These are phyloP conservation scores for Pichia sp. DNA, from an alignment of 1,139 yeast species.

Conservation along the genomic window DNA sequence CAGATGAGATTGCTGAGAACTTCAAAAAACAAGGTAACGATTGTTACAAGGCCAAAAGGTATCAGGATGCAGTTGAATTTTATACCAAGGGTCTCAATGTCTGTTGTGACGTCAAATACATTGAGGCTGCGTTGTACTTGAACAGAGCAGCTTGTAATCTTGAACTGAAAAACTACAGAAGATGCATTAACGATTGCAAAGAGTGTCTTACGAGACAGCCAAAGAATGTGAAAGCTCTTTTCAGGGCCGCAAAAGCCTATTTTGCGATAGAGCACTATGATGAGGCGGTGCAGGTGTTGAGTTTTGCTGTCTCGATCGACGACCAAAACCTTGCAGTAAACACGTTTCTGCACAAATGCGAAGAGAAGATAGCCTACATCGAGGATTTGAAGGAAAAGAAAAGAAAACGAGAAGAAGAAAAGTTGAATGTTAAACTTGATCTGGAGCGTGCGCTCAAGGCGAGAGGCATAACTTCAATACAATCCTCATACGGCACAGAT, in stretches of 20 bases:
- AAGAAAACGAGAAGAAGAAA: constrained; percentile 28
- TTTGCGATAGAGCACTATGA: constrained; percentile 60
- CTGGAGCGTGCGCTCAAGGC: constrained; percentile 51
- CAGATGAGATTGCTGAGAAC: constrained; percentile 83
- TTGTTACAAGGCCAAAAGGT: constrained; percentile 65
- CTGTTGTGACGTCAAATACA: constrained; percentile 49
- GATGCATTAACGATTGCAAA: constrained; percentile 83
- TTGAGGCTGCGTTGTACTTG: constrained; percentile 61
- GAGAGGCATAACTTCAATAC: constrained; percentile 49
- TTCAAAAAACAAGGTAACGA: constrained; percentile 94
- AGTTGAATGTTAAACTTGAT: constrained; percentile 36
- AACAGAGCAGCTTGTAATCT: constrained; percentile 92
- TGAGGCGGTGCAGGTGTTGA: constrained; percentile 65
- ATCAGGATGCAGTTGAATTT: constrained; percentile 67
- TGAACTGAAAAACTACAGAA: constrained; percentile 77
- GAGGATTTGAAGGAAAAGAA: constrained; percentile 27
- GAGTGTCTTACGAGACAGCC: constrained; percentile 64
- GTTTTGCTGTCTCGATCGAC: constrained; percentile 62
- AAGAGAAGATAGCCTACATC: constrained; percentile 34
- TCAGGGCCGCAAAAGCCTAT: constrained; percentile 79
- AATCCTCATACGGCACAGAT: constrained; percentile 49
- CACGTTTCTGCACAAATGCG: constrained; percentile 39
- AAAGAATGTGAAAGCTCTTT: constrained; percentile 75
- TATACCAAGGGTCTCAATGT: constrained; percentile 80
- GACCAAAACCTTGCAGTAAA: constrained; percentile 52